Conservation (phyloP, 768 basidiomycete species). For the Tylopilus subfusipes region DNA sequence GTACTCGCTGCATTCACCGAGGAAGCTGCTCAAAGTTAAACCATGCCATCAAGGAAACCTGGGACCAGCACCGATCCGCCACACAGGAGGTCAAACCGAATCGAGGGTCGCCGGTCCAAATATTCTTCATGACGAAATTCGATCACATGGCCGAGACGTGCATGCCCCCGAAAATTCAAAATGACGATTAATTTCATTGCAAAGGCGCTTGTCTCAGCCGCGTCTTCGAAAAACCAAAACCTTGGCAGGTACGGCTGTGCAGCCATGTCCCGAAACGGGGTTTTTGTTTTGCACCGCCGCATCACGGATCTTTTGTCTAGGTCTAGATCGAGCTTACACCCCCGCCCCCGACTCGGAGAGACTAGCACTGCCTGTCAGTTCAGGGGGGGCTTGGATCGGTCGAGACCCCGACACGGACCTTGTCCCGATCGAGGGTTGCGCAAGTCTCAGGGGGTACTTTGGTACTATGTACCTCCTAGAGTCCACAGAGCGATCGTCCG, state of each 20-base stretch:
- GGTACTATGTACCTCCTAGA: neutral
- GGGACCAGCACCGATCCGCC: neutral
- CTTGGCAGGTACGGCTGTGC: neutral
- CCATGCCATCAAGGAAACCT: neutral
- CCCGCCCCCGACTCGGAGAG: neutral
- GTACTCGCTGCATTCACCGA: no score
- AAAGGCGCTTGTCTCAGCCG: neutral
- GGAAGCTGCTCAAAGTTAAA: neutral
- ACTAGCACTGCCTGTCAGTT: neutral
- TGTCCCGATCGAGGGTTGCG: conserved; percentile 11
- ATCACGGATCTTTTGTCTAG: neutral
- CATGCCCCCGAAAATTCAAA: neutral
- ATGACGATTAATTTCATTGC: neutral
- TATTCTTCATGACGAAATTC: neutral
- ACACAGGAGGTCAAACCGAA: neutral
- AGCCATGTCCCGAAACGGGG: neutral
- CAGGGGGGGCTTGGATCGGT: neutral
- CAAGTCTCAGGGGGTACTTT: neutral
- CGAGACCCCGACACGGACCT: conserved; percentile 13
- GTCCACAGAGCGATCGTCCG: neutral
- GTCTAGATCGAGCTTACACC: neutral
- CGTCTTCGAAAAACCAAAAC: neutral
- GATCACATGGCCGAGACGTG: neutral
- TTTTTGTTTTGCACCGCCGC: neutral
- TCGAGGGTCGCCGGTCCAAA: neutral